phyloP scores from a whole-genome alignment of 495 filamentous ascomycete species.

The Aspergillus diversus region DNA sequence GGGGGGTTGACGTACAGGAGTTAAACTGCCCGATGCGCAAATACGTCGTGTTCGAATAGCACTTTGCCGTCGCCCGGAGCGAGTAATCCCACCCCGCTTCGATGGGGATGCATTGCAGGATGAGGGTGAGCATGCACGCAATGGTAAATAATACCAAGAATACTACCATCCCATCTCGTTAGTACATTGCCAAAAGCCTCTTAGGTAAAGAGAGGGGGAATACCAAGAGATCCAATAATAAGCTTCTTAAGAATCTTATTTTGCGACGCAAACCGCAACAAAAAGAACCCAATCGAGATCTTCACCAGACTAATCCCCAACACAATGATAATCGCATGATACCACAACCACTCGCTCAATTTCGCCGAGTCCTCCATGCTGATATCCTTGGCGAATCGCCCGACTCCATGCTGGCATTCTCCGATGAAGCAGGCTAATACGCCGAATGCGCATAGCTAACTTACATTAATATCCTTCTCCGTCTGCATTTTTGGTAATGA shows the following conservation, averaged over 20 bases:
- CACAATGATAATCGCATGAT: slow-evolving; percentile 27
- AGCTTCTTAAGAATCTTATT: slow-evolving; percentile 37
- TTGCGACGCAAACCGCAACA: slow-evolving; percentile 43
- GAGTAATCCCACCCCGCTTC: slow-evolving; percentile 24
- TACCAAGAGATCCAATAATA: slow-evolving; percentile 35
- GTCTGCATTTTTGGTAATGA: no score
- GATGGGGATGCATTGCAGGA: slow-evolving; percentile 26
- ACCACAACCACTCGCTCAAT: slow-evolving; percentile 19
- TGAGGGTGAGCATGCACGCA: slow-evolving; percentile 22
- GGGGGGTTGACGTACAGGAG: slow-evolving; percentile 24
- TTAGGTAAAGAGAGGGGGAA: slow-evolving; percentile 27
- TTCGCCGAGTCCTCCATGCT: neutral
- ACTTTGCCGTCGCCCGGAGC: slow-evolving; percentile 13
- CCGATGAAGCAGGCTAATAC: slow-evolving; percentile 26
- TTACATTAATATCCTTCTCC: no score
- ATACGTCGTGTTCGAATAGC: slow-evolving; percentile 19
- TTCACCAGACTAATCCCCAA: slow-evolving; percentile 49
- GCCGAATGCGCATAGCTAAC: slow-evolving; percentile 23
- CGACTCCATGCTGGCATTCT: slow-evolving; percentile 25
- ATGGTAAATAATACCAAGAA: slow-evolving; percentile 26
- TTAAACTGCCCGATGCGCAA: slow-evolving; percentile 27
- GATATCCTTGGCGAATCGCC: slow-evolving; percentile 18
- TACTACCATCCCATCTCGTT: slow-evolving; percentile 1
- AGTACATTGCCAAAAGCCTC: slow-evolving; percentile 42
- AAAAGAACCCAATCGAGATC: slow-evolving; percentile 49